Evolutionary conservation across 805 yeast genomes (phyloP).

Genomic region (Helenozyma rhizophorensis): DNA sequence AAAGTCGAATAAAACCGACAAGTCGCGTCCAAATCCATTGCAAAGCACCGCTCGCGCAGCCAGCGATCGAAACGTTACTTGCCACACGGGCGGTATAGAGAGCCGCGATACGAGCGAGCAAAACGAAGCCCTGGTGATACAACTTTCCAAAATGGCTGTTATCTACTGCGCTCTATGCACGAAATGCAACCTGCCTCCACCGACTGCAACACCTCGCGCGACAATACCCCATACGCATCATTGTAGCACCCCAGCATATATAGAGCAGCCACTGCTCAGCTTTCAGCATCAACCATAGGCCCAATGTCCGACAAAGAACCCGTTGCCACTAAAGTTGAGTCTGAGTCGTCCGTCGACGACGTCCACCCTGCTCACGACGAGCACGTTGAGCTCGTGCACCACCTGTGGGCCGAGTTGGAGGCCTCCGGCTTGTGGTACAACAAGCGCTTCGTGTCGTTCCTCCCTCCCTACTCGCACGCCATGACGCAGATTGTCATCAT

Average conservation of each 20-base stretch:
- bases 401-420: conserved; percentile 25
- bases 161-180: too few relatives aligned
- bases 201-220: too few relatives aligned
- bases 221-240: too few relatives aligned
- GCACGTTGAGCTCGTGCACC: conserved; percentile 8
- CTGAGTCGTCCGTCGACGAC: conserved; percentile 3
- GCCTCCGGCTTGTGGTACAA: conserved; percentile 41
- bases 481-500: conserved; percentile 42
- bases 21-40: too few relatives aligned
- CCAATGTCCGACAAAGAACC: conserved; percentile 8
- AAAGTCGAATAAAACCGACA: too few relatives aligned
- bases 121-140: too few relatives aligned
- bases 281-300: not conserved
- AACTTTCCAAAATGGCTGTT: too few relatives aligned
- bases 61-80: too few relatives aligned
- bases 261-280: not conserved
- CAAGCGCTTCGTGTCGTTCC: conserved; percentile 16
- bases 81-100: too few relatives aligned
- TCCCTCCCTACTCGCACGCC: conserved; percentile 36
- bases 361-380: conserved; percentile 1
- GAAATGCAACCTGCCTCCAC: conserved; percentile 4
- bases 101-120: too few relatives aligned
- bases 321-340: conserved; percentile 4
- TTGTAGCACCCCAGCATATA: not conserved
- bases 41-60: too few relatives aligned